A percentile compares a stretch with the other conserved stretches of the same genome.
phyloP scores from a whole-genome alignment of 148 eudicot species.

The Simmondsia chinensis region DNA sequence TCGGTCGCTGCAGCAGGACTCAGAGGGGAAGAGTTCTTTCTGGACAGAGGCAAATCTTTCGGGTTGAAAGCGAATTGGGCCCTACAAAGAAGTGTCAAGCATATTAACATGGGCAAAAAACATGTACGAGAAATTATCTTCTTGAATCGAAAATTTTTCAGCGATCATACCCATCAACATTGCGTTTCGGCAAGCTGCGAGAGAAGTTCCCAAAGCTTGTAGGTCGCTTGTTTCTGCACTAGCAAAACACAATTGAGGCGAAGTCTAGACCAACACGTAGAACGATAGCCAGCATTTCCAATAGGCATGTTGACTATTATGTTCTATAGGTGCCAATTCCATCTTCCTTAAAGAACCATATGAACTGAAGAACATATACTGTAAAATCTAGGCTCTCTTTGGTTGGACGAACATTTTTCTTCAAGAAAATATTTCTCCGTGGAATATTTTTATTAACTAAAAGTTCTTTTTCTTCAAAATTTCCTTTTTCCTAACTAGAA shows the following conservation, averaged over 20 bases:
- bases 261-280: too few relatives aligned
- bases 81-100: slow-evolving; percentile 17
- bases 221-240: slow-evolving; percentile 33
- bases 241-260: slow-evolving; percentile 7
- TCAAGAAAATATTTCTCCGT: too few relatives aligned
- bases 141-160: background rate
- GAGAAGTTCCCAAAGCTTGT: slow-evolving; percentile 22
- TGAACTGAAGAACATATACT: too few relatives aligned
- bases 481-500: too few relatives aligned
- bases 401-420: too few relatives aligned
- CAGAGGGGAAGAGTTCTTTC: slow-evolving; percentile 23
- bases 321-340: too few relatives aligned
- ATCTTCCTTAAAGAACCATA: too few relatives aligned
- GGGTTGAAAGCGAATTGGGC: slow-evolving; percentile 81
- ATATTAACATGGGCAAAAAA: background rate
- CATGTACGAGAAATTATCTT: background rate
- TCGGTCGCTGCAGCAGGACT: slow-evolving; percentile 29
- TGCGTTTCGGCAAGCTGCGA: slow-evolving; percentile 31
- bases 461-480: too few relatives aligned
- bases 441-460: too few relatives aligned
- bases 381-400: too few relatives aligned
- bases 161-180: slow-evolving; percentile 52
- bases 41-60: slow-evolving; percentile 42
- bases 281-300: too few relatives aligned
- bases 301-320: too few relatives aligned